phyloP scores from a whole-genome alignment of 2,329 filamentous ascomycete genomes.

The Metarhizium rileyi region DNA sequence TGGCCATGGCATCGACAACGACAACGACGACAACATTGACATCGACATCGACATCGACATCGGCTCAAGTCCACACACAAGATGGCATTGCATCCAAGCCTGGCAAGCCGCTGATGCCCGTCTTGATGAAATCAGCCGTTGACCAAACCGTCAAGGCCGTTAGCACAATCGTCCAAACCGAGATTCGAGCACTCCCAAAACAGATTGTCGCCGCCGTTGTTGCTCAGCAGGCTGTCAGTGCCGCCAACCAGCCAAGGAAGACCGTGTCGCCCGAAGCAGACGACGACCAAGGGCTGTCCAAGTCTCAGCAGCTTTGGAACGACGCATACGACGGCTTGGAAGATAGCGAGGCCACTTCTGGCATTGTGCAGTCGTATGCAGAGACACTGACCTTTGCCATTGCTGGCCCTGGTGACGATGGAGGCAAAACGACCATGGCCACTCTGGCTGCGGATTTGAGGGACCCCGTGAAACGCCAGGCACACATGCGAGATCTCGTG shows the following conservation, averaged over 20 bases:
- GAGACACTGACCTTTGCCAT: constrained; percentile 7
- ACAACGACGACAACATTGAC: too few species aligned
- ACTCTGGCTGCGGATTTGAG: constrained; percentile 4
- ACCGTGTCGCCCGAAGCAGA: constrained; percentile 1
- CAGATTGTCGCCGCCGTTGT: constrained; percentile 6
- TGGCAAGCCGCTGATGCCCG: constrained; percentile 4
- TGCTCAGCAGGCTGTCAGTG: constrained; percentile 1
- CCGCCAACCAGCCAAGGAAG: background rate
- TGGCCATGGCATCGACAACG: constrained; percentile 4
- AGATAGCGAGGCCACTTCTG: constrained; percentile 3
- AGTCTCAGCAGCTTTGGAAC: constrained; percentile 9
- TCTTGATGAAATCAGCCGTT: constrained; percentile 7
- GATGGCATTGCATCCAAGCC: constrained; percentile 3
- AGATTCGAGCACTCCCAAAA: constrained; percentile 7
- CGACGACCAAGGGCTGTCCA: constrained; percentile 2
- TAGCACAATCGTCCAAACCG: constrained; percentile 6
- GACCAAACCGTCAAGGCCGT: constrained; percentile 8
- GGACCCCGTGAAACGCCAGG: constrained; percentile 8
- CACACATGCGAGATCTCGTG: constrained; percentile 9
- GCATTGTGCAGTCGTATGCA: constrained; percentile 7
- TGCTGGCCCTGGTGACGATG: constrained; percentile 4
- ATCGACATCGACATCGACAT: too few species aligned
- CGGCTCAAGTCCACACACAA: constrained; percentile 1
- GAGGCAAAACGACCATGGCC: too few species aligned
- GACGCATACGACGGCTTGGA: constrained; percentile 8